Base-by-base conservation (phyloP, 1,284 basidiomycete species). In the Leccinum pachyderme region DNA sequence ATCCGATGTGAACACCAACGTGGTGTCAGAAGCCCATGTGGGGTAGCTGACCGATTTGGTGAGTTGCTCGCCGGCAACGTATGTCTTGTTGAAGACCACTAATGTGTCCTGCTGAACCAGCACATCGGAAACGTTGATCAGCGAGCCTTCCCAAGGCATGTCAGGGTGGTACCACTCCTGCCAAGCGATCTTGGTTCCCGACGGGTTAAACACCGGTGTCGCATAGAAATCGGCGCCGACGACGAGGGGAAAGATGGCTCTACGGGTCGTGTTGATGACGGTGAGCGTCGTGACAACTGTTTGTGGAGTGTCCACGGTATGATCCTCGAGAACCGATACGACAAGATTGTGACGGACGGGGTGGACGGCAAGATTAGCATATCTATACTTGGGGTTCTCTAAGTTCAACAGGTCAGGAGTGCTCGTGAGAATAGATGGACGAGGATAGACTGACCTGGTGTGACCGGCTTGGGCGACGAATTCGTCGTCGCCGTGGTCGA, bases 71-170 rank as follows among this genome's bases (percentile, higher is more conserved):
- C 85, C 85, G 0, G 81, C 80, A 13, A 89, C 70, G 13, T 32
- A 50, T 11, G 54, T 53, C 52, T 77, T 74, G 50, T 63, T 71
- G 35, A 59, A n/a, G 46, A 66, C 37, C 44, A 63, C 37, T 12
- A 62, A 35, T 8, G 59, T 70, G 11, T 62, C 63, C 43, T 81
- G 59, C 31, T 79, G 65, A 11, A 75, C 39, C 3, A 84, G 49
- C 31, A 81, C 64, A 27, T 78, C 72, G 0, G 81, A 85, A 25
- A 87, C 68, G 61, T 79, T 75, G 35, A 92, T 73, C 63, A 86
- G 75, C 0, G 81, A 78, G 22, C 83, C 86, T 62, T 90, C 84
- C 86, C 88, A 93, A 24, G 90, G 89, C 91, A 93, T 92, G 63
- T 89, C 83, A 0, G 91, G 91, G 60, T 86, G 85, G 57, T 72